These are phyloP conservation scores for Backusella tarrabulga DNA, from an alignment of 192 early-diverging fungal genomes.

Conservation along the genomic window DNA sequence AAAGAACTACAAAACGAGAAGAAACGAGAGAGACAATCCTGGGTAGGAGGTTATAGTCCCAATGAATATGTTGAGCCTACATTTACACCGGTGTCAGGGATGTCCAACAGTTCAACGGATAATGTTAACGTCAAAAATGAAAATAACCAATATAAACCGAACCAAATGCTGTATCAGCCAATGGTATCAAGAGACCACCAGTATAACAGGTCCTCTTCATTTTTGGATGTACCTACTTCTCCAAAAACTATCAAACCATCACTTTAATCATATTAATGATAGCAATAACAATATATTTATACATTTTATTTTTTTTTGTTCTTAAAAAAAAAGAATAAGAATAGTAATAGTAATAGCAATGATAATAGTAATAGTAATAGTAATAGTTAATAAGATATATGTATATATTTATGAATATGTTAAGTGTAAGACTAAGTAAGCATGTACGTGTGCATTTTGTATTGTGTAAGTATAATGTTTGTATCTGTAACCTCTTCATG, in stretches of 20 bases:
- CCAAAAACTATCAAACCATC: background rate
- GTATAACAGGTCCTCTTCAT: background rate
- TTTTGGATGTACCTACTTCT: background rate
- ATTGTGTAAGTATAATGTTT: background rate
- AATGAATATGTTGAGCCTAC: background rate
- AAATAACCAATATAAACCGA: background rate
- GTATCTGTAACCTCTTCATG: background rate
- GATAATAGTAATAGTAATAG: background rate
- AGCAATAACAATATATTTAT: background rate
- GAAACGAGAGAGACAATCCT: background rate
- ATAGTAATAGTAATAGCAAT: background rate
- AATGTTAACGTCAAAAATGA: background rate
- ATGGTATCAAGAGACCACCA: background rate
- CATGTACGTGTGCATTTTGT: background rate
- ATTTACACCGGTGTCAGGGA: background rate
- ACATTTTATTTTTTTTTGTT: background rate
- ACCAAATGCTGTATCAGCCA: background rate
- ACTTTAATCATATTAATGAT: background rate
- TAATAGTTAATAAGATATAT: background rate
- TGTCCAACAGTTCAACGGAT: background rate
- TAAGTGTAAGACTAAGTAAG: background rate
- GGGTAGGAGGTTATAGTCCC: background rate
- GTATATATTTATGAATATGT: background rate
- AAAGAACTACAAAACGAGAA: background rate
- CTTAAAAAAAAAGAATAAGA: background rate